These are phyloP conservation scores for Dictyostelium firmibasis DNA, from an alignment of 78 protist genomes.

Conservation along the genomic window DNA sequence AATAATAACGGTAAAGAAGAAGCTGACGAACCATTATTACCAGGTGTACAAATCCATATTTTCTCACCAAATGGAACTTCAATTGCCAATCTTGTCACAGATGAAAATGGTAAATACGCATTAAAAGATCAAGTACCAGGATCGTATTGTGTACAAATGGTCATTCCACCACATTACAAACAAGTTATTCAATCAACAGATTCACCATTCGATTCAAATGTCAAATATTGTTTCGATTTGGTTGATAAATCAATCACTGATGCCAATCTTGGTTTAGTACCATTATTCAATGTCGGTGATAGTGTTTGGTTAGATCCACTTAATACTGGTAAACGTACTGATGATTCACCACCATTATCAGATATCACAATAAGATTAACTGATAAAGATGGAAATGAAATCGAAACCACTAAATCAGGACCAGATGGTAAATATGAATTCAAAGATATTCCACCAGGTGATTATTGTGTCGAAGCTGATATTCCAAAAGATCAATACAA, in stretches of 20 bases:
- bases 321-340: neutral
- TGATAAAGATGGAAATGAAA: neutral
- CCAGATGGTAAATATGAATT: neutral
- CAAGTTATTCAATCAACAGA: no score
- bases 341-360: neutral
- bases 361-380: neutral
- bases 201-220: no score
- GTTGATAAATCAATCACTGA: no score
- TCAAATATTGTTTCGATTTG: no score
- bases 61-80: no score
- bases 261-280: no score
- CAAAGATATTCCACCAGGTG: neutral
- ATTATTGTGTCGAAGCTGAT: neutral
- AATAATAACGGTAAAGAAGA: constrained; percentile 12
- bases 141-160: no score
- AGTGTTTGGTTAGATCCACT: neutral
- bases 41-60: no score
- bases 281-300: neutral
- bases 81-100: no score
- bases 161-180: no score
- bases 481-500: neutral
- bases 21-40: neutral
- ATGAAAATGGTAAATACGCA: no score
- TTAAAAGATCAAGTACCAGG: no score
- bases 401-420: neutral